Evolutionary conservation across 192 early-diverging fungal species (phyloP).

Genomic region (Coemansia sp.): DNA sequence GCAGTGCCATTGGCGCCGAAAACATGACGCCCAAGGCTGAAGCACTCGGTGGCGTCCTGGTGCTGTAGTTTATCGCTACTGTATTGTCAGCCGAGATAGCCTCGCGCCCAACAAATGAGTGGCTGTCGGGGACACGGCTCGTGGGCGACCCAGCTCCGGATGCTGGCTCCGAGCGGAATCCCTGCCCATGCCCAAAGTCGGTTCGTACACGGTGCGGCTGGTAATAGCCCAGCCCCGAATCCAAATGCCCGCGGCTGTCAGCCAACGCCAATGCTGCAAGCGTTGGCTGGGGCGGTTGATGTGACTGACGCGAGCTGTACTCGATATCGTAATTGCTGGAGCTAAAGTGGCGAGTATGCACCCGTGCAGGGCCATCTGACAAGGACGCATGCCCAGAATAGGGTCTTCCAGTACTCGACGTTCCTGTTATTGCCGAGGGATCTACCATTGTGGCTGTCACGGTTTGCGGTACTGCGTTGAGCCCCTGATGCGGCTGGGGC

Average conservation of each 20-base stretch:
- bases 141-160: conserved; percentile 43
- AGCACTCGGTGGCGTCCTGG: conserved; percentile 16
- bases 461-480: conserved; percentile 21
- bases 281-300: conserved; percentile 35
- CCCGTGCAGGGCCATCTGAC: neutral
- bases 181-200: conserved; percentile 25
- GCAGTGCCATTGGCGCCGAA: conserved; percentile 9
- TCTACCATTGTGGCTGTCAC: conserved; percentile 48
- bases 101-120: neutral
- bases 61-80: neutral
- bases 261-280: conserved; percentile 46
- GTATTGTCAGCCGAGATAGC: conserved; percentile 29
- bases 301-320: conserved; percentile 6
- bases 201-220: conserved; percentile 32
- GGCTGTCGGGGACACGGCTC: neutral
- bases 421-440: conserved; percentile 14
- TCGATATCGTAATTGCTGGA: conserved; percentile 8
- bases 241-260: conserved; percentile 46
- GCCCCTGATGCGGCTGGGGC: conserved; percentile 1
- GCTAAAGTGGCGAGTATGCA: conserved; percentile 5
- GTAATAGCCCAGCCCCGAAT: conserved; percentile 37
- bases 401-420: neutral
- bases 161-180: conserved; percentile 45
- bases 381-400: neutral
- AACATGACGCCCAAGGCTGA: conserved; percentile 48